A percentile compares a stretch with the other conserved stretches of the same genome.
Evolutionary conservation across 768 basidiomycete species (phyloP).

Genomic region (Gloeophyllum trabeum): DNA sequence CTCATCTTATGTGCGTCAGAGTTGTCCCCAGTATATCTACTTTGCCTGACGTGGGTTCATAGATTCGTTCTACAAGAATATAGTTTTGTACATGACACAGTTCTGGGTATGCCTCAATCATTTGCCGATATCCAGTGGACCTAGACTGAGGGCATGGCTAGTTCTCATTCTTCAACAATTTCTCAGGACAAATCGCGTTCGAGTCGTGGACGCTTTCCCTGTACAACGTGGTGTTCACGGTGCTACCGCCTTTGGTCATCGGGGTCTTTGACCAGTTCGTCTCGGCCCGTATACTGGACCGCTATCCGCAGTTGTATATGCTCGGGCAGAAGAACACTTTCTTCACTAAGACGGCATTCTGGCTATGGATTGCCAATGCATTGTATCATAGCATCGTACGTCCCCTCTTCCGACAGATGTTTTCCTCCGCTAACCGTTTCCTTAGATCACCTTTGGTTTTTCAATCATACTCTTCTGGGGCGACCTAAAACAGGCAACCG

Average conservation of each 20-base stretch:
- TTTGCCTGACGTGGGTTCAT: slow-evolving; percentile 4
- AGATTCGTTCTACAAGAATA: slow-evolving; percentile 99
- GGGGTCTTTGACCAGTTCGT: slow-evolving; percentile 99
- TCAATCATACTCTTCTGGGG: slow-evolving; percentile 90
- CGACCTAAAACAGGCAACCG: slow-evolving; percentile 71
- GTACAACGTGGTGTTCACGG: slow-evolving; percentile 94
- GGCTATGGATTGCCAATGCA: slow-evolving; percentile 86
- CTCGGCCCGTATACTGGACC: slow-evolving; percentile 89
- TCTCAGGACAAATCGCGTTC: slow-evolving; percentile 96
- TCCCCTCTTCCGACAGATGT: slow-evolving; percentile 1
- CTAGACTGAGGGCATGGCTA: no score
- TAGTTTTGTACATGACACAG: slow-evolving; percentile 94
- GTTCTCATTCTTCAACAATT: slow-evolving; percentile 99
- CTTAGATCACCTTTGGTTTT: slow-evolving; percentile 76
- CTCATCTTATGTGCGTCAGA: slow-evolving; percentile 78
- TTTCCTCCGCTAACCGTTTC: slow-evolving; percentile 2
- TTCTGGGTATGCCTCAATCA: slow-evolving; percentile 66
- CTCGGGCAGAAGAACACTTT: slow-evolving; percentile 93
- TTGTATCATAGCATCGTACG: slow-evolving; percentile 82
- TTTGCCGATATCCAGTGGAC: neutral
- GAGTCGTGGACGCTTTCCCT: slow-evolving; percentile 98
- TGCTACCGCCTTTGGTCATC: slow-evolving; percentile 93
- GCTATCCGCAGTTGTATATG: slow-evolving; percentile 93
- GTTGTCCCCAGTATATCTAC: neutral
- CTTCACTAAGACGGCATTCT: slow-evolving; percentile 84